These are phyloP conservation scores for Entophlyctis helioformis DNA, from an alignment of 192 early-diverging fungal species.

Conservation along the genomic window DNA sequence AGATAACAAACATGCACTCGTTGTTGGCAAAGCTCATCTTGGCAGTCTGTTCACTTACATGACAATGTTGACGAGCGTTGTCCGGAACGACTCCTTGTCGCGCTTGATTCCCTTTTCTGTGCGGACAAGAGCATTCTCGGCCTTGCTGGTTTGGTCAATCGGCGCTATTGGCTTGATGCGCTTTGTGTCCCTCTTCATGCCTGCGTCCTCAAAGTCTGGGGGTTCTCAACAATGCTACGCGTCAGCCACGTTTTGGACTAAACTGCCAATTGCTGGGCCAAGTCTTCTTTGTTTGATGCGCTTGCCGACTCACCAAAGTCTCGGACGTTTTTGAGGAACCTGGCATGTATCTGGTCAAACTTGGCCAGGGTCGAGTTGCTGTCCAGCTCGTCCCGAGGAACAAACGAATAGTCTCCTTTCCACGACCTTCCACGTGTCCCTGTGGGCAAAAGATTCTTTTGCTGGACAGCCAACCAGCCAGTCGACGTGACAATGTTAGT, in stretches of 20 bases:
- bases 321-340: background rate
- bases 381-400: slow-evolving; percentile 11
- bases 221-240: background rate
- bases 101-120: slow-evolving; percentile 29
- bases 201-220: background rate
- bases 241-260: background rate
- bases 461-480: background rate
- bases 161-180: background rate
- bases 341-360: background rate
- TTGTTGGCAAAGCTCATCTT: too few relatives aligned
- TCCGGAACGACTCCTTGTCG: slow-evolving; percentile 44
- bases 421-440: slow-evolving; percentile 36
- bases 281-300: background rate
- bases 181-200: background rate
- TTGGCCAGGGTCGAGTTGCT: slow-evolving; percentile 10
- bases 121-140: too few relatives aligned
- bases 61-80: slow-evolving; percentile 43
- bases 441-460: slow-evolving; percentile 30
- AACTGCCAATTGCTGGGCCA: background rate
- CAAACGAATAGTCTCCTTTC: slow-evolving; percentile 30
- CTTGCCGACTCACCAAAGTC: background rate
- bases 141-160: background rate
- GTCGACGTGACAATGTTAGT: too few relatives aligned
- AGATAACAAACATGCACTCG: too few relatives aligned
- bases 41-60: slow-evolving; percentile 19